Evolutionary conservation across 2,329 filamentous ascomycete species (phyloP), one percentile per base, ranked within the genome.

Genomic region (Aureobasidium sp.): DNA sequence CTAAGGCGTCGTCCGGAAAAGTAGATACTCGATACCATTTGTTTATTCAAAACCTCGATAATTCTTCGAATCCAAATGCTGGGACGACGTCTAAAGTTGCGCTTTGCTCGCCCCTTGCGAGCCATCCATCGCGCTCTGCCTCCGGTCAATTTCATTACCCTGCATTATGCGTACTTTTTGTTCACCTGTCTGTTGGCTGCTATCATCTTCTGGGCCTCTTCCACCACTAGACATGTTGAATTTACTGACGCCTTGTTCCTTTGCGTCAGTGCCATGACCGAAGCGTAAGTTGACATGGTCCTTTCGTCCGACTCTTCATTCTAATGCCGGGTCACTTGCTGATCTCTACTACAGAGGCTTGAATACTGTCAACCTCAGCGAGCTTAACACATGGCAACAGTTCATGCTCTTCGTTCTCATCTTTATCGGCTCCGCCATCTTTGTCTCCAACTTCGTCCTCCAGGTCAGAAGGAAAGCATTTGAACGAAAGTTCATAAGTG

Each of bases 91-190:
- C 45, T 50, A 7, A 50, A 60, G 33, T 31, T 59, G 54, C 54
- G 29, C 39, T 54, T 65, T 29, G 50, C 57, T 29, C 60, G 48
- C 7, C 39, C 64, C 4, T 29, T 63, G 39, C 56, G 62, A 12
- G 53, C 48, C 15, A 17, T 62, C 15, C 62, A 47, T 19, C 54
- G 56, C 39, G 54, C 50, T 24, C 48, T 58, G 14, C 70, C 69
- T 24, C 68, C 67, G 0, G 53, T 67, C 45, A 72, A 72, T 62
- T 72, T 72, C 66, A 71, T 72, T 44, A 71, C 70, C 11, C 65
- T 89, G 6, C 87, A 89, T 69, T 88, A 88, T 73, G 70, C 78
- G 56, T 89, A 89, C 73, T 89, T 89, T 70, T 77, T 87, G 64
- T 63, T 74, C 12, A 80, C 80, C 7, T 79, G 77, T 57, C 69